phyloP scores from a whole-genome alignment of 352 stramenopile genomes.

The Phytopythium litorale region DNA sequence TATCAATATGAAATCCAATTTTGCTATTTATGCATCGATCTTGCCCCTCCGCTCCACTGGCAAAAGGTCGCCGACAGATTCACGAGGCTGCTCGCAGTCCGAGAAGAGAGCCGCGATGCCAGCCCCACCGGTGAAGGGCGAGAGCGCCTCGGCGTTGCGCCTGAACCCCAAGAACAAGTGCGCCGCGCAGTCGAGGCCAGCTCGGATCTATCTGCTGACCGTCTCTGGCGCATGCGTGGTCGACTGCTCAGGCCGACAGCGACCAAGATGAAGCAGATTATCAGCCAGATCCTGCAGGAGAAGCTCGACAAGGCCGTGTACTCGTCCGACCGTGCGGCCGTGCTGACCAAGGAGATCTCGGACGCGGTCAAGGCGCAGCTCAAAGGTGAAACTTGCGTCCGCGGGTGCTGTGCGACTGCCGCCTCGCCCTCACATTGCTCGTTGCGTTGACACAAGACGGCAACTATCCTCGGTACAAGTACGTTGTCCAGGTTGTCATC shows the following conservation, averaged over 20 bases:
- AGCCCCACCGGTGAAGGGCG: conserved; percentile 23
- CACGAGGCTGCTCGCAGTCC: not conserved
- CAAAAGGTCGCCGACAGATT: not conserved
- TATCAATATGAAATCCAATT: conserved; percentile 2
- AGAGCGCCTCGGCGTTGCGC: conserved; percentile 39
- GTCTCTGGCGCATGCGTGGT: not conserved
- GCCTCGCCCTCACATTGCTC: not conserved
- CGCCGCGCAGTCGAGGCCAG: not conserved
- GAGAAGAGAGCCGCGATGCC: conserved; percentile 26
- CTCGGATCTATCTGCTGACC: not conserved
- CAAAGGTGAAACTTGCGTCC: conserved; percentile 39
- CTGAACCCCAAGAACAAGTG: conserved; percentile 45
- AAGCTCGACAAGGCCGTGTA: conserved; percentile 64
- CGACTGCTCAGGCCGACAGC: conserved; percentile 41
- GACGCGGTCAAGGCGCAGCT: conserved; percentile 81
- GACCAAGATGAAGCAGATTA: conserved; percentile 81
- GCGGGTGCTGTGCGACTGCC: not conserved
- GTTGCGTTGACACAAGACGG: conserved; percentile 16
- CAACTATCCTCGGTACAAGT: conserved; percentile 88
- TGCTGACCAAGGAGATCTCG: conserved; percentile 84
- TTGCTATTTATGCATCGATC: conserved; percentile 2
- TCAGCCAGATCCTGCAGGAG: conserved; percentile 55
- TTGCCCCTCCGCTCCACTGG: not conserved
- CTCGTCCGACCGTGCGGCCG: conserved; percentile 70
- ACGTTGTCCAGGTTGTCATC: conserved; percentile 90